Percentiles rank a stretch among this genome's conserved stretches.
Evolutionary conservation across 2,329 filamentous ascomycete species (phyloP).

Genomic region (Monilinia fructigena): DNA sequence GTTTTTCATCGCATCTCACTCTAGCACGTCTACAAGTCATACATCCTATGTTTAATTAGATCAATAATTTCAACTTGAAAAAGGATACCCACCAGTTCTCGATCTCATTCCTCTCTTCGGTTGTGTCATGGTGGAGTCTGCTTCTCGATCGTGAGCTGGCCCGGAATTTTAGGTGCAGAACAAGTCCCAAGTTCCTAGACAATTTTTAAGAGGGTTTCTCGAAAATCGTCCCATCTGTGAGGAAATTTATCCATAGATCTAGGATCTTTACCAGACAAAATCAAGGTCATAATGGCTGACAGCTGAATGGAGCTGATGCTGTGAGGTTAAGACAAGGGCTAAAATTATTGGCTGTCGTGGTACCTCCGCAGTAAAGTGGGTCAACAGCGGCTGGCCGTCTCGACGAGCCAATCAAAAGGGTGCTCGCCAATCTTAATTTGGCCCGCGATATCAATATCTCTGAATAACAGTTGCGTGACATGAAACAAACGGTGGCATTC

Average conservation of each 20-base stretch:
- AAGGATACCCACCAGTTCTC: not conserved
- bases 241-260: not conserved
- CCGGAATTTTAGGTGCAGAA: not conserved
- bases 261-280: not conserved
- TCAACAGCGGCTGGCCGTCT: slow-evolving; percentile 1
- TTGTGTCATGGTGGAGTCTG: not conserved
- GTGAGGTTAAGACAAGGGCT: slow-evolving; percentile 7
- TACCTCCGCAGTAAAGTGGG: not conserved
- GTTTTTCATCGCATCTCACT: slow-evolving; percentile 16
- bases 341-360: not conserved
- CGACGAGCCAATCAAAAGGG: slow-evolving; percentile 13
- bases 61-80: not conserved
- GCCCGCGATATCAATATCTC: not conserved
- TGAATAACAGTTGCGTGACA: not conserved
- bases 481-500: not conserved
- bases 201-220: not conserved
- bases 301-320: slow-evolving; percentile 6
- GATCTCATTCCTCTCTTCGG: not conserved
- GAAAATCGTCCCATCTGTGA: not conserved
- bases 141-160: not conserved
- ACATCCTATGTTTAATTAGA: slow-evolving; percentile 9
- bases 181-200: not conserved
- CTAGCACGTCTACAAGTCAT: slow-evolving; percentile 19
- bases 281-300: not conserved
- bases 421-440: not conserved